Conservation (phyloP, 2,329 filamentous ascomycete genomes). For the Allantophomopsis lycopodina region DNA sequence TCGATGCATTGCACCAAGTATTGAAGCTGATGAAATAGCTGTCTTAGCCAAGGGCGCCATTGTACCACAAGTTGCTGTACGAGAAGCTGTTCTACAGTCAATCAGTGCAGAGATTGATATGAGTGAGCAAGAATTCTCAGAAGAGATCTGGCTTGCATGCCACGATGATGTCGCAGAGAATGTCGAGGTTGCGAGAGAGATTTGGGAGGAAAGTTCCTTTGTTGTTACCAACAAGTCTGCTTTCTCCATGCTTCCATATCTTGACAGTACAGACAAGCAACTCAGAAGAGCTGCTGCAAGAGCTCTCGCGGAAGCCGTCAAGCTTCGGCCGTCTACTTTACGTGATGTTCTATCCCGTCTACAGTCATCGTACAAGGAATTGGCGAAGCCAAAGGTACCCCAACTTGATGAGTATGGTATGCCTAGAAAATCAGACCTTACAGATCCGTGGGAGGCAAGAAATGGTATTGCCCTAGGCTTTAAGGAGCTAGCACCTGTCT, state of each 20-base stretch:
- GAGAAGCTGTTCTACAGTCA: conserved; percentile 74
- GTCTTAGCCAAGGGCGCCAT: conserved; percentile 69
- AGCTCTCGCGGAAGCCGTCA: conserved; percentile 62
- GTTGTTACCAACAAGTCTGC: conserved; percentile 52
- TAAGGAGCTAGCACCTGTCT: conserved; percentile 60
- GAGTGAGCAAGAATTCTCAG: conserved; percentile 71
- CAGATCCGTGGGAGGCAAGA: conserved; percentile 82
- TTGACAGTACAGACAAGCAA: conserved; percentile 68
- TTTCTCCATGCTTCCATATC: conserved; percentile 58
- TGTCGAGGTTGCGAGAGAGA: conserved; percentile 65
- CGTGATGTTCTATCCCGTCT: conserved; percentile 49
- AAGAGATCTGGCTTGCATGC: conserved; percentile 86
- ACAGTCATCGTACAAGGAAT: conserved; percentile 57
- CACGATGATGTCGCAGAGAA: conserved; percentile 90
- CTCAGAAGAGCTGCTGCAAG: conserved; percentile 74
- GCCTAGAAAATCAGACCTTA: conserved; percentile 75
- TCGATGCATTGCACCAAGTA: conserved; percentile 72
- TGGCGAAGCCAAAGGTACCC: conserved; percentile 70
- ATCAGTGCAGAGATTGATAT: conserved; percentile 88
- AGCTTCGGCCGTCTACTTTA: conserved; percentile 44
- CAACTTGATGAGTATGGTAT: conserved; percentile 90
- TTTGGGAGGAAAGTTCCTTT: conserved; percentile 91
- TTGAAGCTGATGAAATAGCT: conserved; percentile 56
- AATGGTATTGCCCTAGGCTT: conserved; percentile 84
- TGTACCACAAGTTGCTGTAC: conserved; percentile 65